Conservation (phyloP, 257 asterid genomes). For the Solanum ahanhuiri region DNA sequence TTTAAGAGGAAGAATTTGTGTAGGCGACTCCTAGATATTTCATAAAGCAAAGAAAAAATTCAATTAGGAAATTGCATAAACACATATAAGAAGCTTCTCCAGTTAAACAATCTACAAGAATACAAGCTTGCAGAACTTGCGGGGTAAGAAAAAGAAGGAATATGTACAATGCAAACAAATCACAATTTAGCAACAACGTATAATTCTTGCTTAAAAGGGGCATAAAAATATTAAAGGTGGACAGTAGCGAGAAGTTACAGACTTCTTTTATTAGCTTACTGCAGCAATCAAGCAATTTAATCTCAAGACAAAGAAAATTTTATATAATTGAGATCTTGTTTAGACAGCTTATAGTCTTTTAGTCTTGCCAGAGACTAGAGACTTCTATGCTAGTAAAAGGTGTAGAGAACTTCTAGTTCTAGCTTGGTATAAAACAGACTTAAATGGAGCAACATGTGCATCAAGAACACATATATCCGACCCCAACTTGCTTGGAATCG, state of each 20-base stretch:
- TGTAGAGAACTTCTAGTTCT: too few relatives aligned
- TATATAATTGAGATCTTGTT: background rate
- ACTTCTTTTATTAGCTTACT: background rate
- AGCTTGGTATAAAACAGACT: too few relatives aligned
- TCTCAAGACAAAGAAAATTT: background rate
- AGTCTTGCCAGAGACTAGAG: background rate
- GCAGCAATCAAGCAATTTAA: background rate
- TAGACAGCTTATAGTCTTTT: background rate
- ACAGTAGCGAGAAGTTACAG: background rate
- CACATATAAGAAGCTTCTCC: background rate
- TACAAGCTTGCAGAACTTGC: background rate
- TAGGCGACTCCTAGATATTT: constrained; percentile 27
- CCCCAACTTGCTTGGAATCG: too few relatives aligned
- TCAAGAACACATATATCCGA: too few relatives aligned
- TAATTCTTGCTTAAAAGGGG: background rate
- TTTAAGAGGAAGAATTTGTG: constrained; percentile 25
- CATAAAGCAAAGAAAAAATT: background rate
- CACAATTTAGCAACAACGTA: background rate
- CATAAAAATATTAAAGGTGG: background rate
- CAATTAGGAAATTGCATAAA: background rate
- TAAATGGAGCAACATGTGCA: too few relatives aligned
- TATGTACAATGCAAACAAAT: background rate
- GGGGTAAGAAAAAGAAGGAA: background rate
- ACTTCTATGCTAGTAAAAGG: too few relatives aligned
- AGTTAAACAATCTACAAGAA: background rate